Percentiles rank a stretch among this genome's conserved stretches.
phyloP scores from a whole-genome alignment of 2,329 filamentous ascomycete genomes.

The Gyromitra esculenta region DNA sequence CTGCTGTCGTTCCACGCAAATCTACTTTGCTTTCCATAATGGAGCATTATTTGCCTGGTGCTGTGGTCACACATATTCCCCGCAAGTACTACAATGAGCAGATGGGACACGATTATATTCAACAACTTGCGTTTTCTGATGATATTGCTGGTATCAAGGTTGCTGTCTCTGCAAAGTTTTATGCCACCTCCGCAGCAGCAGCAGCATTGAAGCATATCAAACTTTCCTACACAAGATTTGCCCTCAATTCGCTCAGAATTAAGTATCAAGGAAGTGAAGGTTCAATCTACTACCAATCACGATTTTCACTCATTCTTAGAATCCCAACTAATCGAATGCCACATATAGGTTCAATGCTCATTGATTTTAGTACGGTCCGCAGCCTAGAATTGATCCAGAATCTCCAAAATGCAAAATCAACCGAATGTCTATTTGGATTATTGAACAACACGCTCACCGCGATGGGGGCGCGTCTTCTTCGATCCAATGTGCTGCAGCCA shows the following conservation, averaged over 20 bases:
- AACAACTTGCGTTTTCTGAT: conserved; percentile 79
- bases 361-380: conserved; percentile 85
- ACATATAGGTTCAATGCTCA: conserved; percentile 93
- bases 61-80: conserved; percentile 73
- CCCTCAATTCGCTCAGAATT: conserved; percentile 82
- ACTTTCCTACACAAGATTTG: conserved; percentile 74
- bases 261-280: conserved; percentile 71
- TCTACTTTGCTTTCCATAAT: conserved; percentile 80
- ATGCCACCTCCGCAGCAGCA: conserved; percentile 57
- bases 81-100: conserved; percentile 85
- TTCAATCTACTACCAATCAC: conserved; percentile 30
- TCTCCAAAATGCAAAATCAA: conserved; percentile 77
- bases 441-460: conserved; percentile 86
- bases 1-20: conserved; percentile 71
- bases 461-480: conserved; percentile 85
- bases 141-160: conserved; percentile 76
- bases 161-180: conserved; percentile 56
- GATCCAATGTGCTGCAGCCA: conserved; percentile 88
- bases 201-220: conserved; percentile 80
- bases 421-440: conserved; percentile 82
- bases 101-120: conserved; percentile 78
- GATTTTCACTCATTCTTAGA: conserved; percentile 8
- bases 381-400: conserved; percentile 93
- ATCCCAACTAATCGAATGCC: conserved; percentile 62
- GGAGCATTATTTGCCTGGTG: conserved; percentile 73